Conservation (phyloP, 192 early-diverging fungal genomes). For the Blastocladiella britannica region DNA sequence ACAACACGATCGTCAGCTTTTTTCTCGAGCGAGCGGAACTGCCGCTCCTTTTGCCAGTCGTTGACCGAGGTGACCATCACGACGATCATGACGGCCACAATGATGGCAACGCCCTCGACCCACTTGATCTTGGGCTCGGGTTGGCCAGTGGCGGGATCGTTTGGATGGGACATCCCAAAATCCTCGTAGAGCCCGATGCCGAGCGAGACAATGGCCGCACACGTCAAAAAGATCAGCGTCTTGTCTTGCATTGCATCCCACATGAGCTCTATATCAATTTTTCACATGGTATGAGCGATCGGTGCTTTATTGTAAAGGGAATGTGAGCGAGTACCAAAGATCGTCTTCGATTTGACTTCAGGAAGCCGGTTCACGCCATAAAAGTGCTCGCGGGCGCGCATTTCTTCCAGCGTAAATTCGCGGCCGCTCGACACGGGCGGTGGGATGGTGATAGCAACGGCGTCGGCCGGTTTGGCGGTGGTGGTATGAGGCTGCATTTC, state of each 20-base stretch:
- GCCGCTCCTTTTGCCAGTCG: slow-evolving; percentile 68
- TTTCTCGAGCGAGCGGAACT: slow-evolving; percentile 64
- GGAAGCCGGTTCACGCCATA: slow-evolving; percentile 58
- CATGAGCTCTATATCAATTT: slow-evolving; percentile 24
- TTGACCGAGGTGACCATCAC: slow-evolving; percentile 56
- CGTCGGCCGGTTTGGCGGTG: not conserved
- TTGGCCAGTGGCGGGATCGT: slow-evolving; percentile 9
- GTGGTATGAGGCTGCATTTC: not conserved
- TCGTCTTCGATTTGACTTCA: slow-evolving; percentile 38
- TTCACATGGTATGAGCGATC: not conserved
- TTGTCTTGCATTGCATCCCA: slow-evolving; percentile 68
- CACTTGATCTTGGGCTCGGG: slow-evolving; percentile 37
- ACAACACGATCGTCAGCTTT: slow-evolving; percentile 68
- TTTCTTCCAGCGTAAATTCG: not conserved
- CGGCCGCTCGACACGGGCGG: not conserved
- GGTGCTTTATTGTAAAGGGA: not conserved
- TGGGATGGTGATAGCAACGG: not conserved
- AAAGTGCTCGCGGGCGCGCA: slow-evolving; percentile 26
- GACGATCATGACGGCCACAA: slow-evolving; percentile 60
- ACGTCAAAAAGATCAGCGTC: slow-evolving; percentile 50
- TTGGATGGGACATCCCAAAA: slow-evolving; percentile 22
- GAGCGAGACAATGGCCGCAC: slow-evolving; percentile 59
- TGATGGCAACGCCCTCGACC: slow-evolving; percentile 71
- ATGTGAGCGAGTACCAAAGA: no score
- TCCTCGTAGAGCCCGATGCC: slow-evolving; percentile 66